Evolutionary conservation across 257 asterid genomes (phyloP).

Genomic region (Anisodus acutangulus): DNA sequence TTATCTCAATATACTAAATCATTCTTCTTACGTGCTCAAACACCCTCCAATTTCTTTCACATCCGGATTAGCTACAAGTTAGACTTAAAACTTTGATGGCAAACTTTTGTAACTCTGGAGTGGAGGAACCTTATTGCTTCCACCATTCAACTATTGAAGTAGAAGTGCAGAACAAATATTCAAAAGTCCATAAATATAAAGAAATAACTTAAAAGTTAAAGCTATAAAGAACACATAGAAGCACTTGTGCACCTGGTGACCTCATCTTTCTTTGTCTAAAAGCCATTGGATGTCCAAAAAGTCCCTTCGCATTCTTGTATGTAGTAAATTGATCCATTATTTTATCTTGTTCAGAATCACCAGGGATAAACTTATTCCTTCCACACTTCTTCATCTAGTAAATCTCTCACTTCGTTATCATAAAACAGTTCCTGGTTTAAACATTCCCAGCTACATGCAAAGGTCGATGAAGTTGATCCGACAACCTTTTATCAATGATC

Average conservation of each 20-base stretch:
- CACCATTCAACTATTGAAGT: not conserved
- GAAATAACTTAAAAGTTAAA: not conserved
- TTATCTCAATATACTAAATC: too few species aligned
- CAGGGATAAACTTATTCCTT: not conserved
- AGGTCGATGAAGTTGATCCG: not conserved
- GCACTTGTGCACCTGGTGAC: not conserved
- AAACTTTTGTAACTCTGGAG: not conserved
- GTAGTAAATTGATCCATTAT: not conserved
- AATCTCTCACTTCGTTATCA: not conserved
- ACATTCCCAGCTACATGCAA: conserved; percentile 13
- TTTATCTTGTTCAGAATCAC: not conserved
- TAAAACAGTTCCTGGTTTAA: not conserved
- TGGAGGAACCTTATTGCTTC: not conserved
- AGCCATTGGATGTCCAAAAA: not conserved
- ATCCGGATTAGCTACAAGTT: too few species aligned
- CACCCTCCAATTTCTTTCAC: too few species aligned
- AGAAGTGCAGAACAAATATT: not conserved
- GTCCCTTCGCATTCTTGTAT: not conserved
- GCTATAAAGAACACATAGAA: not conserved
- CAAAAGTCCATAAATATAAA: not conserved
- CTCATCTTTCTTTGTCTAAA: not conserved
- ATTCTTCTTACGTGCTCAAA: too few species aligned
- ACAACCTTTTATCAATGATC: conserved; percentile 15
- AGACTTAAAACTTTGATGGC: not conserved
- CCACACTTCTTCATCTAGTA: not conserved